Evolutionary conservation across 75 land plant species (phyloP), one percentile per base, ranked within the genome.

Genomic region (Pinus taeda): DNA sequence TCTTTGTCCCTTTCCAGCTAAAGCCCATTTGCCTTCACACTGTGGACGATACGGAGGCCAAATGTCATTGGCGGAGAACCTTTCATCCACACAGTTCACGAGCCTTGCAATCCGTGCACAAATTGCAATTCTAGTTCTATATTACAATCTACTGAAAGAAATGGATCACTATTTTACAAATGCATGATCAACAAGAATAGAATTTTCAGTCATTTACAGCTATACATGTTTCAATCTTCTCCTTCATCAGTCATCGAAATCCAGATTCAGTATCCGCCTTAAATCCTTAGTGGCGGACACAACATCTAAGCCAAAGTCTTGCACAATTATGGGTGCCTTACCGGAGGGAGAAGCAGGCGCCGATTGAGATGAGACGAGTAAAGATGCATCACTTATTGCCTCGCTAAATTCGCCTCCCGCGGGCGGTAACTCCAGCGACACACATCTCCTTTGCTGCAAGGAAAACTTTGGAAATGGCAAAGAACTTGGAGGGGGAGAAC

Each of bases 401-500:
- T 69, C 13, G 39, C 63, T 55, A 20, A 88, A 14, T 2, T 6
- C 83, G 57, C 65, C 6, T 17, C 37, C 74, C 13, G 67, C 15
- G 6, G 57, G 1, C 33, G 85, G 83, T 78, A 86, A 45, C 1
- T 89, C 93, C 74, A 89, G 82, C 49, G 72, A 89, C 6, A 77
- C 75, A 30, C 85, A 78, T 9, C 93, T 74, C 59, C 80, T 86
- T 58, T 75, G 82, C 13, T 74, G 79, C 53, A 90, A 62, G 7
- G 91, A 89, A 75, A 93, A 93, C 18, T 87, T 93, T 14, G 96
- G 96, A 1, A 93, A 79, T 3, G 96, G 96, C 73, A 93, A 76
- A 4, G 93, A 93, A 63, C 96, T 93, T 2, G 96, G 96, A 12
- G 96, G 96, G 1, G 96, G 96, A 3, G 96, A 93, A 77, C 87